Evolutionary conservation across 2,329 filamentous ascomycete genomes (phyloP).

Genomic region (Dothiorella sarmentorum): DNA sequence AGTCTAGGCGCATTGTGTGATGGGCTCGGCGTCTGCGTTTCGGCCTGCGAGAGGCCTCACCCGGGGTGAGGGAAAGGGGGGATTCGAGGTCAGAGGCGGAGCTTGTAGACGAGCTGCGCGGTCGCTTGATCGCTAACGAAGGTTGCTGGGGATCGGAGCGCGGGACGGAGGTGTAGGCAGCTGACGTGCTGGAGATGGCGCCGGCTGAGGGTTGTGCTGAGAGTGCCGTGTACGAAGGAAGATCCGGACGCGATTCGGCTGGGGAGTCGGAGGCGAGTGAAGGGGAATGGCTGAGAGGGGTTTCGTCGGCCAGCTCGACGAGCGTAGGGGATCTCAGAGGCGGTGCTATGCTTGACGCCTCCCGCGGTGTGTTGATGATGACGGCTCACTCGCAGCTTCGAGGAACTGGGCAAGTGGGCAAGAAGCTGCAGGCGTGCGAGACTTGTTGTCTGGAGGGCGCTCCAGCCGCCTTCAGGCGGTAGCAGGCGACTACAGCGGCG

Average conservation of each 20-base stretch:
- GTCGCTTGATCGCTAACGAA: constrained; percentile 28
- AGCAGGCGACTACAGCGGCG: neutral
- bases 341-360: constrained; percentile 21
- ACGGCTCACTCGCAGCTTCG: neutral
- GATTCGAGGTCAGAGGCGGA: constrained; percentile 23
- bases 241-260: constrained; percentile 54
- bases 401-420: neutral
- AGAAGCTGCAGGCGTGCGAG: constrained; percentile 1
- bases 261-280: constrained; percentile 66
- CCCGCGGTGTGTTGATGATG: neutral
- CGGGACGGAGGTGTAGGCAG: constrained; percentile 22
- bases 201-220: constrained; percentile 32
- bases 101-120: constrained; percentile 32
- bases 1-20: constrained; percentile 43
- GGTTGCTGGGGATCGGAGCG: constrained; percentile 19
- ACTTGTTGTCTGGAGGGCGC: neutral
- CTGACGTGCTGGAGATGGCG: constrained; percentile 22
- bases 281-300: constrained; percentile 53
- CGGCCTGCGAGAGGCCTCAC: constrained; percentile 35
- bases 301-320: constrained; percentile 70
- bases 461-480: neutral
- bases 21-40: constrained; percentile 44
- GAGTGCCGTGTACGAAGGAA: constrained; percentile 42
- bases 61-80: constrained; percentile 23
- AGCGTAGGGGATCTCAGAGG: constrained; percentile 37